Evolutionary conservation across 306 rosid species (phyloP).

Genomic region (Herpetospermum pedunculosum): DNA sequence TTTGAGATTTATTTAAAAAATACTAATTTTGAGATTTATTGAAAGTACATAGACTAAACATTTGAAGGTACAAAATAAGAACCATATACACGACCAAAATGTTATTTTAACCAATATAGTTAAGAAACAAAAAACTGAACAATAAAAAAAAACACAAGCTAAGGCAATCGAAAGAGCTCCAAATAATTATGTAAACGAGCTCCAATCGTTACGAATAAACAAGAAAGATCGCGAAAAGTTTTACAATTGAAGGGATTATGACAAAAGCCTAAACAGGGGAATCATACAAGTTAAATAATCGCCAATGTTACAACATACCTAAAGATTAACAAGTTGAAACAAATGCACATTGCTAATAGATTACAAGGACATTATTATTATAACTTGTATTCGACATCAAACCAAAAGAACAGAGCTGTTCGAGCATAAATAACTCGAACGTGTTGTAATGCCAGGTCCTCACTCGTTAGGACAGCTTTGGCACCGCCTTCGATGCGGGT

Average conservation of each 20-base stretch:
- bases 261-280: neutral
- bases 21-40: too few relatives aligned
- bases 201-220: neutral
- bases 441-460: conserved; percentile 68
- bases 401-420: conserved; percentile 83
- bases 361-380: conserved; percentile 17
- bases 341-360: neutral
- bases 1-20: too few relatives aligned
- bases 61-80: too few relatives aligned
- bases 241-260: neutral
- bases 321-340: neutral
- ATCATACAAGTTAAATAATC: neutral
- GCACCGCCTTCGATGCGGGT: conserved; percentile 97
- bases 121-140: neutral
- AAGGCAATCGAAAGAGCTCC: neutral
- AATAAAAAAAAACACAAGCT: neutral
- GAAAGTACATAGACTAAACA: too few relatives aligned
- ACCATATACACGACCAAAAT: too few relatives aligned
- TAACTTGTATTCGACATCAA: conserved; percentile 59
- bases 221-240: neutral
- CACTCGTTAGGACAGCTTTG: conserved; percentile 74
- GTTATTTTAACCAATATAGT: too few relatives aligned
- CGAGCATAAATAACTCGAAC: conserved; percentile 81
- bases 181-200: neutral
- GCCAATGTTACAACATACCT: neutral